These are phyloP conservation scores for Gastrolobium bilobum DNA, from an alignment of 306 rosid species.

Conservation along the genomic window DNA sequence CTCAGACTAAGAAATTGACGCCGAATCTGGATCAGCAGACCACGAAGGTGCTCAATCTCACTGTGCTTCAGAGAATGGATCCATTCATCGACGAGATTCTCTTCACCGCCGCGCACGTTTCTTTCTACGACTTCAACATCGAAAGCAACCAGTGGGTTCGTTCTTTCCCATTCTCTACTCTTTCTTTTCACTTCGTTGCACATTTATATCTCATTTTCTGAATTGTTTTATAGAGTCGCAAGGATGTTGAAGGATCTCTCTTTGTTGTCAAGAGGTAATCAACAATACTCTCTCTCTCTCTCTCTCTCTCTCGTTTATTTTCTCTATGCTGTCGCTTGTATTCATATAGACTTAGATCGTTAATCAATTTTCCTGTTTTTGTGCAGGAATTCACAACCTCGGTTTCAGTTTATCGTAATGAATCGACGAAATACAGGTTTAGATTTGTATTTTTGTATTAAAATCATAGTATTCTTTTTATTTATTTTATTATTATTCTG, in stretches of 20 bases:
- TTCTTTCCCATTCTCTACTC: conserved; percentile 39
- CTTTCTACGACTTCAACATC: conserved; percentile 88
- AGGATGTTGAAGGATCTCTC: conserved; percentile 99
- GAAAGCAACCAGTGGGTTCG: conserved; percentile 89
- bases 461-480: not conserved
- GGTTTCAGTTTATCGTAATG: conserved; percentile 96
- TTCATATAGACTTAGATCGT: conserved; percentile 33
- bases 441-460: conserved; percentile 14
- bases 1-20: conserved; percentile 76
- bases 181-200: conserved; percentile 17
- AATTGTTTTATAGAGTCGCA: conserved; percentile 69
- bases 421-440: conserved; percentile 91
- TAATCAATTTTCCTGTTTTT: not conserved
- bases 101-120: conserved; percentile 93
- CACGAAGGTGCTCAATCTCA: conserved; percentile 90
- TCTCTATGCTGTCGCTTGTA: conserved; percentile 7
- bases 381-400: conserved; percentile 82
- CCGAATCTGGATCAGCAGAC: conserved; percentile 91
- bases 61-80: conserved; percentile 90
- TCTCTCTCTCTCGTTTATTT: conserved; percentile 5
- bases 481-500: not conserved
- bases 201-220: not conserved
- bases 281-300: not conserved
- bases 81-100: conserved; percentile 91
- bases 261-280: conserved; percentile 91